These are phyloP conservation scores for Morella rubra DNA, from an alignment of 306 rosid genomes.

Conservation along the genomic window DNA sequence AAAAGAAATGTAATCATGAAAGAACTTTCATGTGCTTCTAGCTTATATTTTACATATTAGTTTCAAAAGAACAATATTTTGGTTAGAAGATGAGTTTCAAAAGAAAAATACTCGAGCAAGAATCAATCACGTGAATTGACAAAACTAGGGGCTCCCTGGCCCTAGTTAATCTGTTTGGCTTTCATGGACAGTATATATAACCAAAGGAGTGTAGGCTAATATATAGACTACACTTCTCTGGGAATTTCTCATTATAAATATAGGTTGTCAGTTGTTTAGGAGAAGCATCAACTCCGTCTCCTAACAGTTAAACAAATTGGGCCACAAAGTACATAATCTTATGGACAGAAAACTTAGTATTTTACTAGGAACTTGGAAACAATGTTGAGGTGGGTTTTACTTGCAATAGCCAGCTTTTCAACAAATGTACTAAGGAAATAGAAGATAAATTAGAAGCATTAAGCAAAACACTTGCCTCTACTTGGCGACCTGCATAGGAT, in stretches of 20 bases:
- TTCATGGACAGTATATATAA: not conserved
- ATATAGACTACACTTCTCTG: too few species aligned
- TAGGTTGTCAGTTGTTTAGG: too few species aligned
- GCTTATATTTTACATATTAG: not conserved
- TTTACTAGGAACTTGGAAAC: not conserved
- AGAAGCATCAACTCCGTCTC: not conserved
- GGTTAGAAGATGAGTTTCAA: not conserved
- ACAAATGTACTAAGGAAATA: not conserved
- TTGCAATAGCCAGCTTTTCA: not conserved
- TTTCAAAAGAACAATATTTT: not conserved
- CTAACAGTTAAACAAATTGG: not conserved
- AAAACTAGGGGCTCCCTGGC: not conserved
- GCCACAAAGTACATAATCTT: not conserved
- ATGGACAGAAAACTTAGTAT: not conserved
- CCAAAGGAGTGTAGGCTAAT: not conserved
- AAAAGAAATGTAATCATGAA: not conserved
- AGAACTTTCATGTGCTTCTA: not conserved
- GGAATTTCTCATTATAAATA: too few species aligned
- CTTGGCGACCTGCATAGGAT: conserved; percentile 59
- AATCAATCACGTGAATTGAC: not conserved
- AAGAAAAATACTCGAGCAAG: not conserved
- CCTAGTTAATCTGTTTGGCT: not conserved
- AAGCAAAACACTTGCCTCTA: conserved; percentile 64
- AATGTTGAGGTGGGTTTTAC: not conserved
- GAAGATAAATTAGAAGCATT: conserved; percentile 9